These are phyloP conservation scores for Glycine tomentella DNA, from an alignment of 306 rosid genomes.

Conservation along the genomic window DNA sequence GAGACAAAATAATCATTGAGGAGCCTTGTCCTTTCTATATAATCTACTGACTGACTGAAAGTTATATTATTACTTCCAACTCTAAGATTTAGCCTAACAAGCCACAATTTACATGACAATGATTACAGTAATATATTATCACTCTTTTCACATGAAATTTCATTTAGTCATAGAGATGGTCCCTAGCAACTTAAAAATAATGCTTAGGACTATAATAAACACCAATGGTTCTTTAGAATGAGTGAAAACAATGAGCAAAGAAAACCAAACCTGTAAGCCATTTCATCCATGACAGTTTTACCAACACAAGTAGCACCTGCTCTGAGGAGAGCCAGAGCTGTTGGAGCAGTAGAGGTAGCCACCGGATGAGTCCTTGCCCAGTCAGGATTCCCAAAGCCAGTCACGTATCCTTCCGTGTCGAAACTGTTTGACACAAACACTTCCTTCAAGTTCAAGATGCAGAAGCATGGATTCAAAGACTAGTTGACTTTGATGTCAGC, in stretches of 20 bases:
- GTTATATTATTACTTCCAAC: background rate
- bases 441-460: constrained; percentile 26
- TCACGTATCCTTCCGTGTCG: constrained; percentile 77
- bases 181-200: background rate
- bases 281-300: constrained; percentile 93
- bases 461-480: constrained; percentile 9
- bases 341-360: constrained; percentile 80
- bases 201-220: background rate
- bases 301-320: constrained; percentile 91
- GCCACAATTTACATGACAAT: constrained; percentile 10
- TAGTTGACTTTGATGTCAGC: background rate
- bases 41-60: constrained; percentile 13
- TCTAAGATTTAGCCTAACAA: background rate
- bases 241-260: background rate
- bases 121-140: background rate
- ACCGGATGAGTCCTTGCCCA: constrained; percentile 89
- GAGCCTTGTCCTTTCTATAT: background rate
- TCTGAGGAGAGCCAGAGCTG: constrained; percentile 61
- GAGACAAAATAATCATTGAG: constrained; percentile 4
- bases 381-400: constrained; percentile 92
- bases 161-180: background rate
- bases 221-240: background rate
- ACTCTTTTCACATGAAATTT: background rate
- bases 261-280: constrained; percentile 78
- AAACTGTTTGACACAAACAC: constrained; percentile 60